Base-by-base conservation (phyloP, 306 rosid genomes). In the Bauhinia variegata region DNA sequence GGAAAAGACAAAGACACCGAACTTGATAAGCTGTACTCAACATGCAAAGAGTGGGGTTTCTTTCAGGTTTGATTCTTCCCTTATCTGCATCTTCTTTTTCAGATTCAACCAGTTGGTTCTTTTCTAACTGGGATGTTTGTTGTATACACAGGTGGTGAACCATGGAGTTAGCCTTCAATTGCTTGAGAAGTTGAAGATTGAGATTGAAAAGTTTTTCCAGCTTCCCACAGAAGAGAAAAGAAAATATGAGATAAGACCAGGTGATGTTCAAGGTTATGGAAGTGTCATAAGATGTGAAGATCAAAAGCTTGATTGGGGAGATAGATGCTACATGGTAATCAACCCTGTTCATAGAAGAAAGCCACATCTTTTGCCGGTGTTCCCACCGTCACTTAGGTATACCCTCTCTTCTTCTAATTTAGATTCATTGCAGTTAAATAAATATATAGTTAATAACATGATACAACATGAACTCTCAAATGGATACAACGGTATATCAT, bases 251-350 rank as follows among this genome's bases (percentile, higher is more conserved):
- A 41, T 86, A 13, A 75, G 72, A 61, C 17, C 49, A 6, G 96
- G 88, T 14, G 96, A 88, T 37, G 50, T 75, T 80, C 91, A 91
- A 74, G 97, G 97, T 19, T 91, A 86, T 15, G 97, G 97, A 81
- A 50, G 71, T 8, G 46, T 76, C 3, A 68, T 76, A 16, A 61
- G 78, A 32, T 53, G 76, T 11, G 53, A 81, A 23, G 81, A 87
- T 59, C 88, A 88, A 67, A 91, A 87, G 49, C 88, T 85, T 15
- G 97, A 91, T 14, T 91, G 96, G 97, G 86, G 96, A 3, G 91
- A 88, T n/a, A 86, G 96, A 64, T 55, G 88, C 41, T 91, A 41
- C 71, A 72, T 87, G 66, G 55, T 64, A 5, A 57, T 73, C 43
- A 88, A 91, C 74, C 97, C 97, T 46, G 11, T 85, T 30, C 44